Evolutionary conservation across 106 monocot species (phyloP).

Genomic region (Narthecium ossifragum): DNA sequence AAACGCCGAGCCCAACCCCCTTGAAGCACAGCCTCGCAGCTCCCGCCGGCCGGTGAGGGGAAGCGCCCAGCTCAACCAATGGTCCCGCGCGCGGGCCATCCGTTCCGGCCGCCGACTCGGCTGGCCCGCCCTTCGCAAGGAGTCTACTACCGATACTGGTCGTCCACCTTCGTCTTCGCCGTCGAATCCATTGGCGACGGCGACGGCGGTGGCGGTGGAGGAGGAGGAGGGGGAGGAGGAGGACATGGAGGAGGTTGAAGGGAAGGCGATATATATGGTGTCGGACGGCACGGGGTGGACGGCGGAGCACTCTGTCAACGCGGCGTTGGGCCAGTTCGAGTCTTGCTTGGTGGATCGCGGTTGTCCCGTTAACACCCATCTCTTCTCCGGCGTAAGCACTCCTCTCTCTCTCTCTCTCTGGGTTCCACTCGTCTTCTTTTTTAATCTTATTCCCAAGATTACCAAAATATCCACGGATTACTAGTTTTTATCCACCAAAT

Average conservation of each 20-base stretch:
- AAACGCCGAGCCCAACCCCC: too few relatives aligned
- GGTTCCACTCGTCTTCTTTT: not conserved
- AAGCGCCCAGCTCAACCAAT: constrained; percentile 56
- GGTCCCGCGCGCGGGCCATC: constrained; percentile 66
- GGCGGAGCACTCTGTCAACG: constrained; percentile 88
- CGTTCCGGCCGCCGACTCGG: constrained; percentile 56
- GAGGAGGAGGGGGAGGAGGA: constrained; percentile 7
- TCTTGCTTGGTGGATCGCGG: constrained; percentile 58
- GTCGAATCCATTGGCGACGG: not conserved
- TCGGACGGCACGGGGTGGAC: constrained; percentile 96
- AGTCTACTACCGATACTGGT: not conserved
- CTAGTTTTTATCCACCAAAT: too few relatives aligned
- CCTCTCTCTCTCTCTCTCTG: constrained; percentile 1
- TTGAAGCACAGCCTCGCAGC: too few relatives aligned
- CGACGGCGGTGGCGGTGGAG: constrained; percentile 5
- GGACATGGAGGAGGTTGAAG: constrained; percentile 6
- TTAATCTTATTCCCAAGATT: not conserved
- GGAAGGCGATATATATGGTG: constrained; percentile 89
- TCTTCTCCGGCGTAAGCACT: constrained; percentile 86
- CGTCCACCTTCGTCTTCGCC: not conserved
- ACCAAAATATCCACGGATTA: not conserved
- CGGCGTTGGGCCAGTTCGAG: constrained; percentile 92
- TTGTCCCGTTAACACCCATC: constrained; percentile 76
- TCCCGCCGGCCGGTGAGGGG: not conserved
- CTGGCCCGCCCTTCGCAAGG: constrained; percentile 20